Conservation (phyloP, 225 moss, liverwort and hornwort species). For the Physcomitrium patens region DNA sequence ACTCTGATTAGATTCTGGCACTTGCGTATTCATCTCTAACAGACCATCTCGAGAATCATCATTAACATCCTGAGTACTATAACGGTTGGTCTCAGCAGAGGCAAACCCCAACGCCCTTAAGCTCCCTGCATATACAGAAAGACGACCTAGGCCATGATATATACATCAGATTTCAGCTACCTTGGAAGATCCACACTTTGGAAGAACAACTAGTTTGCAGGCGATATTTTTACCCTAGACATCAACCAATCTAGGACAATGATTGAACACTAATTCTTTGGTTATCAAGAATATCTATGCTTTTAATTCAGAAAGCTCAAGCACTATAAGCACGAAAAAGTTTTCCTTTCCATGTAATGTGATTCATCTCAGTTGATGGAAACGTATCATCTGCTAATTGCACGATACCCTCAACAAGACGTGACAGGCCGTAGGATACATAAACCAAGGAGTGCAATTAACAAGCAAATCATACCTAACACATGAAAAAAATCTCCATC, state of each 20-base stretch:
- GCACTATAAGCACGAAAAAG: too few species aligned
- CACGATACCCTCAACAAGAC: too few species aligned
- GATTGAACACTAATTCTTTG: background rate
- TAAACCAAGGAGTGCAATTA: background rate
- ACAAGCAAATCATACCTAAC: background rate
- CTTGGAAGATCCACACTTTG: background rate
- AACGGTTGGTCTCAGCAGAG: slow-evolving; percentile 26
- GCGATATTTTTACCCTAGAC: background rate
- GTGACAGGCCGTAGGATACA: too few species aligned
- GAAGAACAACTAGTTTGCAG: background rate
- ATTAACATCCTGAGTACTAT: slow-evolving; percentile 43
- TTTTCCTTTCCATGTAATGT: too few species aligned
- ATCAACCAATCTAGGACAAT: background rate
- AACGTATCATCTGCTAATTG: too few species aligned
- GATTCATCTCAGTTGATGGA: too few species aligned
- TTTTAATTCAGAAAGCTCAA: too few species aligned
- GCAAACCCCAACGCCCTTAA: slow-evolving; percentile 40
- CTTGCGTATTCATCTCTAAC: slow-evolving; percentile 26
- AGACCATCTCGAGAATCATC: slow-evolving; percentile 26
- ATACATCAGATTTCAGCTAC: background rate
- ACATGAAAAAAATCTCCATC: background rate
- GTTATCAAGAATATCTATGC: too few species aligned
- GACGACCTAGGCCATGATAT: background rate
- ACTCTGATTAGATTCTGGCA: slow-evolving; percentile 24
- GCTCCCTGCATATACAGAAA: slow-evolving; percentile 35